Percentiles rank a stretch among this genome's conserved stretches.
These are phyloP conservation scores for Neofusicoccum ribis DNA, from an alignment of 2,329 filamentous ascomycete species.

Conservation along the genomic window DNA sequence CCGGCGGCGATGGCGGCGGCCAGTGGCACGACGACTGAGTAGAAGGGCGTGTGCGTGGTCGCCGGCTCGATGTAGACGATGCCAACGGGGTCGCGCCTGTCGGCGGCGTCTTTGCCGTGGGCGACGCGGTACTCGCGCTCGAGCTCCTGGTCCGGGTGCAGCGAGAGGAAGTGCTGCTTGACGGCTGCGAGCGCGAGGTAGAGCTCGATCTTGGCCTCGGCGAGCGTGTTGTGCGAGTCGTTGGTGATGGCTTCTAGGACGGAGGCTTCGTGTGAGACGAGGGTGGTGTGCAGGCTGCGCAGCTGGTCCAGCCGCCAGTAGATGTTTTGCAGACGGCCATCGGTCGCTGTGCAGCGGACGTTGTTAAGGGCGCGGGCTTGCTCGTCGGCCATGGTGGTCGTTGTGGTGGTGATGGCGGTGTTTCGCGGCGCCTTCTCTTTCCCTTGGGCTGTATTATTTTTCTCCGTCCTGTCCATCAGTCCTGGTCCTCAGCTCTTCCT, in stretches of 20 bases:
- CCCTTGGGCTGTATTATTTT: background rate
- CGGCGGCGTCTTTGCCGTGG: slow-evolving; percentile 40
- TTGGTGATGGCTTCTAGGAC: slow-evolving; percentile 44
- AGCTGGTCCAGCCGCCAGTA: slow-evolving; percentile 50
- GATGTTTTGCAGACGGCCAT: slow-evolving; percentile 48
- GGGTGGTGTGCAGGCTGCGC: slow-evolving; percentile 41
- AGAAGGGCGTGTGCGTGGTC: slow-evolving; percentile 49
- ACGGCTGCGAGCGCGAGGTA: slow-evolving; percentile 43
- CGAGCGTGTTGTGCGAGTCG: slow-evolving; percentile 37
- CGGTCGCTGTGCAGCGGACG: slow-evolving; percentile 45
- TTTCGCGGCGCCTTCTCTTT: background rate
- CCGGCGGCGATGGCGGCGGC: slow-evolving; percentile 52
- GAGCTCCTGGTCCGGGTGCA: slow-evolving; percentile 42
- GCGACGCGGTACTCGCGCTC: slow-evolving; percentile 46
- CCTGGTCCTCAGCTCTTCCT: background rate
- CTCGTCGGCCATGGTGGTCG: slow-evolving; percentile 22
- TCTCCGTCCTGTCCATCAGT: background rate
- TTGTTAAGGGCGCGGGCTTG: slow-evolving; percentile 31
- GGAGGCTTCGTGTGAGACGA: slow-evolving; percentile 37
- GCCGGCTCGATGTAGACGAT: slow-evolving; percentile 52
- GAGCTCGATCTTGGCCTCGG: slow-evolving; percentile 46
- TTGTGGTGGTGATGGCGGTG: no score
- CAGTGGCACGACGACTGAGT: slow-evolving; percentile 46
- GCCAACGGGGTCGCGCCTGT: slow-evolving; percentile 39
- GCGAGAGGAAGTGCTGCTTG: slow-evolving; percentile 40